Evolutionary conservation across 495 filamentous ascomycete species (phyloP).

Genomic region (Collariella sp.): DNA sequence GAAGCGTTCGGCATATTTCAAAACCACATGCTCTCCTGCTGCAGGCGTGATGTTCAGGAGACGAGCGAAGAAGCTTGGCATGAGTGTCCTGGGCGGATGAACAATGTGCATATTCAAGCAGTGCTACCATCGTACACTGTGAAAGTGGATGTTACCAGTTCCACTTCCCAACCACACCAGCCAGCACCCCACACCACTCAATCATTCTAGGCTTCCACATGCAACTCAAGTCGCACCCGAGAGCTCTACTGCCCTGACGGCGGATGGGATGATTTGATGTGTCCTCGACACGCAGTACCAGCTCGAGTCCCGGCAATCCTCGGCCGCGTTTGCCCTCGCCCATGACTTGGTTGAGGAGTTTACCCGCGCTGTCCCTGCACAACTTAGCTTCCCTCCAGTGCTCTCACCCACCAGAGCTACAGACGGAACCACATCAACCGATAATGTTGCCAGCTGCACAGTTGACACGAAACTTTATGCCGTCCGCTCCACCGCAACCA

Average conservation of each 20-base stretch:
- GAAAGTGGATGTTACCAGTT: too few species aligned
- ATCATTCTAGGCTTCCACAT: not conserved
- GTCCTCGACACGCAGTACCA: slow-evolving; percentile 1
- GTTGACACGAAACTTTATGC: not conserved
- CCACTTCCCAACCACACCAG: too few species aligned
- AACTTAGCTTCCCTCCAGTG: not conserved
- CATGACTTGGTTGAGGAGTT: not conserved
- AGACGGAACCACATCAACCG: not conserved
- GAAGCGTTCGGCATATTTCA: too few species aligned
- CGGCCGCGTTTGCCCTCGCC: not conserved
- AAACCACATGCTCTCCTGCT: too few species aligned
- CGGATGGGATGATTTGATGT: slow-evolving; percentile 1
- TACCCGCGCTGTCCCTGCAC: not conserved
- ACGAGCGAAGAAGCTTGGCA: too few species aligned
- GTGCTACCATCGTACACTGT: too few species aligned
- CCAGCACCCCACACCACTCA: too few species aligned
- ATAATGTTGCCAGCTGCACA: not conserved
- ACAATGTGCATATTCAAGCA: too few species aligned
- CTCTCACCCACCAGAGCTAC: not conserved
- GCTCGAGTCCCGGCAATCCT: not conserved
- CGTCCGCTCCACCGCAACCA: slow-evolving; percentile 2
- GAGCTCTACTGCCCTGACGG: not conserved
- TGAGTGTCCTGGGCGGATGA: too few species aligned
- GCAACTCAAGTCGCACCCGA: not conserved
- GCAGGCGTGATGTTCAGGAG: too few species aligned